A percentile compares a stretch with the other conserved stretches of the same genome.
Evolutionary conservation across 2,329 filamentous ascomycete species (phyloP).

Genomic region (Sclerotinia nivalis): DNA sequence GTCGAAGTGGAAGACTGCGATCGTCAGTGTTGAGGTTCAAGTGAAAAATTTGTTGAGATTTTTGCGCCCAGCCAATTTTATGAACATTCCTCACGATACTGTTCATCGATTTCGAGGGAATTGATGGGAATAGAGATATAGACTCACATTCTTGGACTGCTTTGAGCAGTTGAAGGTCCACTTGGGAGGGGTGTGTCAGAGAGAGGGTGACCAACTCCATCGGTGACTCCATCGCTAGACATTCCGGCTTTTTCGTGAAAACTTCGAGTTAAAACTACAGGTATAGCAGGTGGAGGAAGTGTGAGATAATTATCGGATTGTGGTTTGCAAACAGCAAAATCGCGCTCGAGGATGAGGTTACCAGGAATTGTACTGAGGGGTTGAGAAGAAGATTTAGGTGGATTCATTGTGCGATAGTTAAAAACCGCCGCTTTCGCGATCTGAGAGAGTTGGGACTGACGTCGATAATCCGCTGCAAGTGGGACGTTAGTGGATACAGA

Average conservation of each 20-base stretch:
- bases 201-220: conserved; percentile 27
- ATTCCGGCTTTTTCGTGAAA: conserved; percentile 17
- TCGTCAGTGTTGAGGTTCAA: conserved; percentile 7
- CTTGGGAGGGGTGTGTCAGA: conserved; percentile 34
- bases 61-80: conserved; percentile 9
- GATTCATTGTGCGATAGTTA: conserved; percentile 22
- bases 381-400: conserved; percentile 14
- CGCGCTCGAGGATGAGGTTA: conserved; percentile 6
- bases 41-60: conserved; percentile 5
- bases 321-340: conserved; percentile 22
- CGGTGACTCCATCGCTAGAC: conserved; percentile 20
- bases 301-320: conserved; percentile 10
- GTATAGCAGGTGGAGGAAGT: conserved; percentile 16
- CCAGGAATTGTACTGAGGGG: conserved; percentile 17
- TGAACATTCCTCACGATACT: neutral
- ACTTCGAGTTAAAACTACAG: neutral
- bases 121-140: neutral
- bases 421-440: conserved; percentile 19
- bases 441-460: conserved; percentile 24
- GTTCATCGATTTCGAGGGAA: neutral
- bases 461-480: conserved; percentile 19
- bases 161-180: conserved; percentile 38
- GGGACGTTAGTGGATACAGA: conserved; percentile 14
- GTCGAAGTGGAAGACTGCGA: conserved; percentile 63
- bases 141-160: conserved; percentile 41